Percentiles rank a stretch among this genome's conserved stretches.
phyloP scores from a whole-genome alignment of 202 grass and related monocot genomes.

The Sporobolus alterniflorus region DNA sequence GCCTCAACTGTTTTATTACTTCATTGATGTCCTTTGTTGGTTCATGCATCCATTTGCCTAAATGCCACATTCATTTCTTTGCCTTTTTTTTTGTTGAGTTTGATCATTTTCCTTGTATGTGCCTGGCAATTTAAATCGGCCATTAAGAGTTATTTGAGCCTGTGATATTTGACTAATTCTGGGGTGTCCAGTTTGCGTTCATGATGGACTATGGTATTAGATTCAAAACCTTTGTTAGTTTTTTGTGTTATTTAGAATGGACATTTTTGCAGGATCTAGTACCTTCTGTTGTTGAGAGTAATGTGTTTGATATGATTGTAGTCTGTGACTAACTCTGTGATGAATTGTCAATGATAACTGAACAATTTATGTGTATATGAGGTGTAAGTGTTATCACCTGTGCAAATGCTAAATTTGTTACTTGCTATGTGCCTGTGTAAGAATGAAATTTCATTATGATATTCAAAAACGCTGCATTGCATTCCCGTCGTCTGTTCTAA shows the following conservation, averaged over 20 bases:
- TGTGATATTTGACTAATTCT: not conserved
- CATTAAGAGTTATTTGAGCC: not conserved
- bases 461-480: constrained; percentile 55
- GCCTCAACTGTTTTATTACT: too few relatives aligned
- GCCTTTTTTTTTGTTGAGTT: not conserved
- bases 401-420: constrained; percentile 12
- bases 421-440: constrained; percentile 20
- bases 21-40: too few relatives aligned
- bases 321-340: constrained; percentile 37
- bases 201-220: not conserved
- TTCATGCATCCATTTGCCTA: too few relatives aligned
- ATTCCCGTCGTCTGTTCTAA: constrained; percentile 66
- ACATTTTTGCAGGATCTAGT: not conserved
- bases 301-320: constrained; percentile 1
- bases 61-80: too few relatives aligned
- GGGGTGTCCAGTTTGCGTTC: not conserved
- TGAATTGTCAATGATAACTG: not conserved
- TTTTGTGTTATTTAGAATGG: not conserved
- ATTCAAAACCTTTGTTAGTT: not conserved
- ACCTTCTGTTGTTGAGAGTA: not conserved
- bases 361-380: constrained; percentile 14
- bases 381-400: constrained; percentile 25
- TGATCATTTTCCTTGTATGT: not conserved
- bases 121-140: too few relatives aligned
- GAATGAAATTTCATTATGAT: constrained; percentile 3